A percentile compares a stretch with the other conserved stretches of the same genome.
phyloP scores from a whole-genome alignment of 139 green algal genomes.

The Chlorella sorokiniana region DNA sequence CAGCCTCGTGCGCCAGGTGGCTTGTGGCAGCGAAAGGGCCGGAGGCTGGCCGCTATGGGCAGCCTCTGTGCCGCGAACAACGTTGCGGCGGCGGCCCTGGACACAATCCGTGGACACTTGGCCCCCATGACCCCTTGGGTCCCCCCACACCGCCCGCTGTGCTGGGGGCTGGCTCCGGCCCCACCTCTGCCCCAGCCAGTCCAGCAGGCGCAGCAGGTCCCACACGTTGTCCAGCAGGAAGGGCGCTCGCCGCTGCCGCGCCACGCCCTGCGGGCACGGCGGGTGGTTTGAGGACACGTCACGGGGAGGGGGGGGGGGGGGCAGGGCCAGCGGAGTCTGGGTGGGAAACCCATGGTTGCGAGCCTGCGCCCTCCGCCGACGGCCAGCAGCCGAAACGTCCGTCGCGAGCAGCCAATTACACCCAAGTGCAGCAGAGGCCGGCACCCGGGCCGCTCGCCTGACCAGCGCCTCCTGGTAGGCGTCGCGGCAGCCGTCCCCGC shows the following conservation, averaged over 20 bases:
- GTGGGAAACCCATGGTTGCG: background rate
- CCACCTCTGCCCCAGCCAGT: slow-evolving; percentile 52
- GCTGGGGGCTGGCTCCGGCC: background rate
- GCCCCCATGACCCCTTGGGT: background rate
- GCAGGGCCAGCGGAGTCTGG: background rate
- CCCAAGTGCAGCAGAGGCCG: too few relatives aligned
- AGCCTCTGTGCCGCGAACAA: too few relatives aligned
- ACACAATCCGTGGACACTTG: too few relatives aligned
- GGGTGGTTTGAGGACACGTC: background rate
- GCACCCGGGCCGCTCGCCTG: slow-evolving; percentile 14
- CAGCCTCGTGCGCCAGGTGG: too few relatives aligned
- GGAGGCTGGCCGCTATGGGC: too few relatives aligned
- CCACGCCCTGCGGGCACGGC: slow-evolving; percentile 49
- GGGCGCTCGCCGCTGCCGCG: slow-evolving; percentile 53
- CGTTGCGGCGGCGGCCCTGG: too few relatives aligned
- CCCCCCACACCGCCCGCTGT: background rate
- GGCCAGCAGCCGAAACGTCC: too few relatives aligned
- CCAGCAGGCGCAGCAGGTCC: slow-evolving; percentile 70
- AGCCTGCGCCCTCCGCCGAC: too few relatives aligned
- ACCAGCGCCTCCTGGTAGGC: slow-evolving; percentile 62
- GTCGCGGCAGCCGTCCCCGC: background rate
- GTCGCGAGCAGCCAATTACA: too few relatives aligned
- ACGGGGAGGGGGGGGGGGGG: background rate
- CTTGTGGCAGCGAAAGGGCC: background rate
- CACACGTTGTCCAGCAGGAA: slow-evolving; percentile 80